Evolutionary conservation across 768 basidiomycete genomes (phyloP).

Genomic region (Exsudoporus frostii): DNA sequence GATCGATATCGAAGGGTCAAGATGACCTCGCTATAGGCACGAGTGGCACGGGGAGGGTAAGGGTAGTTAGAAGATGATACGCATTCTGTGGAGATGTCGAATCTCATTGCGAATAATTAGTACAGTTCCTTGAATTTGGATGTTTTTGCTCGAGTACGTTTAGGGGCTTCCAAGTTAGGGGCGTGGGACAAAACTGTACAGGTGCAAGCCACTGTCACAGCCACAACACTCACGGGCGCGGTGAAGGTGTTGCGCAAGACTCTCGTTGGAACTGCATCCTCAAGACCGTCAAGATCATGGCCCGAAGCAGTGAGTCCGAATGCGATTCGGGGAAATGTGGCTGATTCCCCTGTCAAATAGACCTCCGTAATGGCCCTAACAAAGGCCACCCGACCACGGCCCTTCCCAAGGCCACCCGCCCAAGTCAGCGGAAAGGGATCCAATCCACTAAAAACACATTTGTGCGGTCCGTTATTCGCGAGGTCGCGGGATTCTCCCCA

Average conservation of each 20-base stretch:
- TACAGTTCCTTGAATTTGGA: slow-evolving; percentile 1
- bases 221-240: slow-evolving; percentile 35
- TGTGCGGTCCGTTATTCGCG: slow-evolving; percentile 89
- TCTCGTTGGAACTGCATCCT: slow-evolving; percentile 28
- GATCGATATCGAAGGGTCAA: slow-evolving; percentile 43
- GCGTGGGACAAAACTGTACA: slow-evolving; percentile 50
- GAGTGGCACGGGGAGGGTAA: slow-evolving; percentile 43
- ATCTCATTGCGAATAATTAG: slow-evolving; percentile 11
- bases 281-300: slow-evolving; percentile 68
- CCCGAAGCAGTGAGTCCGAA: slow-evolving; percentile 63
- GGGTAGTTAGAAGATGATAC: slow-evolving; percentile 46
- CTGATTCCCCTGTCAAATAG: slow-evolving; percentile 39
- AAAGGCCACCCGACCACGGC: slow-evolving; percentile 86
- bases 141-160: neutral
- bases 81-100: slow-evolving; percentile 16
- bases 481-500: slow-evolving; percentile 96
- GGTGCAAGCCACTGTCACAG: slow-evolving; percentile 50
- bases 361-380: slow-evolving; percentile 82
- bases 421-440: slow-evolving; percentile 90
- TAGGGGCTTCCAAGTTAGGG: slow-evolving; percentile 16
- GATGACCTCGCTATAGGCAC: slow-evolving; percentile 32
- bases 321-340: neutral
- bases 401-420: slow-evolving; percentile 70
- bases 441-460: slow-evolving; percentile 89
- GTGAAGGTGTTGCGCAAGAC: slow-evolving; percentile 17